These are phyloP conservation scores for Colletotrichum navitas DNA, from an alignment of 2,329 filamentous ascomycete species.

Conservation along the genomic window DNA sequence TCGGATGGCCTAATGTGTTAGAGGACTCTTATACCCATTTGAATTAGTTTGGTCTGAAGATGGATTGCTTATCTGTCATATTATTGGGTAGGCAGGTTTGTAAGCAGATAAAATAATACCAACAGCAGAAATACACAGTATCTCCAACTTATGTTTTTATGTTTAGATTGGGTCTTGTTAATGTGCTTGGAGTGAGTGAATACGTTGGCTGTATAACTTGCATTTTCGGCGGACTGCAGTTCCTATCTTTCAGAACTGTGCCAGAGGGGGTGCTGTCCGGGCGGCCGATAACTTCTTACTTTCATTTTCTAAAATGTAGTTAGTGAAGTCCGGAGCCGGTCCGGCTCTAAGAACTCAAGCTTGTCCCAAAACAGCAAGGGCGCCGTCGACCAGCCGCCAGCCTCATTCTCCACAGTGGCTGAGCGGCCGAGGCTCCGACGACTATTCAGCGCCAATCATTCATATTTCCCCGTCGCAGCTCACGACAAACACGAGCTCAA, in stretches of 20 bases:
- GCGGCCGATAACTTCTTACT: not conserved
- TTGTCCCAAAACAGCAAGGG: slow-evolving; percentile 12
- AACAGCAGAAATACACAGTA: not conserved
- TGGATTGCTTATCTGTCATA: not conserved
- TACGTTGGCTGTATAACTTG: not conserved
- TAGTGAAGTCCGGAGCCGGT: not conserved
- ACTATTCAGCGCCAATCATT: not conserved
- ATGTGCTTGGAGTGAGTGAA: not conserved
- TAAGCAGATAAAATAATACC: not conserved
- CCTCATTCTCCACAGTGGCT: slow-evolving; percentile 17
- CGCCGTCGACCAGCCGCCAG: slow-evolving; percentile 7
- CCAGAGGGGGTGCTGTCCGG: not conserved
- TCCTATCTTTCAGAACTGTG: not conserved
- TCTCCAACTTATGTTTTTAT: not conserved
- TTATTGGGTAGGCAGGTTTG: not conserved
- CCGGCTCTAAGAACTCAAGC: not conserved
- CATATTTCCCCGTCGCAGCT: not conserved
- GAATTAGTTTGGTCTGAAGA: not conserved
- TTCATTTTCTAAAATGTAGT: not conserved
- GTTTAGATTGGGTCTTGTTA: not conserved
- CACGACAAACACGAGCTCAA: not conserved
- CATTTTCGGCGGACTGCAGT: not conserved
- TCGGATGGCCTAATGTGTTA: not conserved
- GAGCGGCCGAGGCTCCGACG: not conserved
- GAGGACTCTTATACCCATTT: slow-evolving; percentile 33